Evolutionary conservation across 192 early-diverging fungal species (phyloP), one percentile per base, ranked within the genome.

Genomic region (Piromyces finnis): DNA sequence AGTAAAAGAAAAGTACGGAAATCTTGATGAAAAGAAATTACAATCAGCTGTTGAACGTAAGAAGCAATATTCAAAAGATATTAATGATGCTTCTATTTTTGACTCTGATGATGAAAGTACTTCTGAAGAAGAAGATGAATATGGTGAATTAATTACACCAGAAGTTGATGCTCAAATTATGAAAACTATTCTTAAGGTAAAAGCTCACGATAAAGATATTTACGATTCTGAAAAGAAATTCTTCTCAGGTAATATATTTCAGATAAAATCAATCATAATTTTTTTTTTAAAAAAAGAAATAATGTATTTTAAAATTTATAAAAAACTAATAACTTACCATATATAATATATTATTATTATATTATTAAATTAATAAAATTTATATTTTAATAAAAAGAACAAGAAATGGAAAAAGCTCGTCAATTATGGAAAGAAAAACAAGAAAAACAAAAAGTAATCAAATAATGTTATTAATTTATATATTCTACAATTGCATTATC

Each of bases 151-250:
- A 28, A 86, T 96, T 14, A 96, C 96, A 11, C 94, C 96, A 12
- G 94, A 93, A 30, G 83, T 98, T 14, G 96, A 99, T 81, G 93
- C 91, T 12, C 94, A 97, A 84, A 98, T 99, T 79, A 89, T 99
- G 89, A 93, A 93, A 80, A 96, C 97, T 2, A 94, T 98, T 81
- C 90, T 90, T 0, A 86, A 92, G 29, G 93, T 99, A 78, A 89
- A 91, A 5, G 84, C 87, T 22, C 91, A 93, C 77, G 91, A 95
- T 80, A 90, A 92, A 30, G 87, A 90, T 82, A 92, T 99, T 0
- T 99, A 99, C 84, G 91, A 97, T 79, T 84, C 89, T 3, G 87
- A 85, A 0, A 86, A 87, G 12, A 88, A 88, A 77, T 97, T 99
- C 86, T 99, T 97, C 83, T 37, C 80, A 29, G 85, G 85, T 83